These are phyloP conservation scores for Astrephomene gubernaculifera DNA, from an alignment of 139 green algal species.

Conservation along the genomic window DNA sequence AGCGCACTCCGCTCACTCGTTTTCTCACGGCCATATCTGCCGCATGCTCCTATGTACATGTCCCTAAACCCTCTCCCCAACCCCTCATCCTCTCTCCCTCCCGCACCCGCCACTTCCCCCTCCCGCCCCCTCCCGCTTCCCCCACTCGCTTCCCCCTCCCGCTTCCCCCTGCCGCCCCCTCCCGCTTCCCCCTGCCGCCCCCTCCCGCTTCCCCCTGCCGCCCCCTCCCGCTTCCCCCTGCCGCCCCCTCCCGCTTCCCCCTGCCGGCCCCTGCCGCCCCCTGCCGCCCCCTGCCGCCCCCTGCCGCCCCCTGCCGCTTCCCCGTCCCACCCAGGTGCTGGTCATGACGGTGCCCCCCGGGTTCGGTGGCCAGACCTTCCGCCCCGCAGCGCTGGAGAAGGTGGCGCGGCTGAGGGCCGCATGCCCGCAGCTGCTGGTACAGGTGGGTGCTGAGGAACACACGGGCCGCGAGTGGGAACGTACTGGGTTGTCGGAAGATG, in stretches of 20 bases:
- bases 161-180: background rate
- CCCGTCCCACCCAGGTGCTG: conserved; percentile 69
- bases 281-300: background rate
- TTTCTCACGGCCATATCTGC: background rate
- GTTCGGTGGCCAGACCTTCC: conserved; percentile 93
- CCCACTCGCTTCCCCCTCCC: background rate
- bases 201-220: background rate
- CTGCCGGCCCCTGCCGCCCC: background rate
- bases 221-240: background rate
- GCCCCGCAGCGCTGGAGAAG: conserved; percentile 73
- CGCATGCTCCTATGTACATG: background rate
- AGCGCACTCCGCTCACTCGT: background rate
- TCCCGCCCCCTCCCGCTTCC: no score
- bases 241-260: background rate
- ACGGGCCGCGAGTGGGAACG: no score
- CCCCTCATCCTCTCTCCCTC: no score
- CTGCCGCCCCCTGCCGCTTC: background rate
- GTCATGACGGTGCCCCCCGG: conserved; percentile 88
- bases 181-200: background rate
- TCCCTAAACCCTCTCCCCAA: no score
- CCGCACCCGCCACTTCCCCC: no score
- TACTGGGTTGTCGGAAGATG: no score
- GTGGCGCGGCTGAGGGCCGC: conserved; percentile 65
- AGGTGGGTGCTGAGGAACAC: conserved; percentile 56
- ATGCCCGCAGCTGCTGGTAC: conserved; percentile 76